Conservation (phyloP, 257 asterid genomes). For the Scutellaria minor region DNA sequence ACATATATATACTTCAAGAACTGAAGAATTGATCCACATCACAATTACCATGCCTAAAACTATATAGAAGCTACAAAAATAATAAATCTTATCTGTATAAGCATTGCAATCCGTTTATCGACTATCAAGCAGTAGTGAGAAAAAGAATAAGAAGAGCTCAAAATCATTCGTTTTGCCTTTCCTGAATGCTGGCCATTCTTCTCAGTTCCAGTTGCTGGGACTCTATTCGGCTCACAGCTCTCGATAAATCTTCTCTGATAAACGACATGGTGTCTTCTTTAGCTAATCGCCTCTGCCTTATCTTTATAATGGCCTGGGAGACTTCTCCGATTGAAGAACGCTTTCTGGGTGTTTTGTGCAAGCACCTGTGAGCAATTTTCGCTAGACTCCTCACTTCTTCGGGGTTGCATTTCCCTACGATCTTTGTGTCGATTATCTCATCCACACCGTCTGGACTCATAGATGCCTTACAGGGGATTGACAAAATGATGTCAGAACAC, state of each 20-base stretch:
- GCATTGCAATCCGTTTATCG: constrained; percentile 4
- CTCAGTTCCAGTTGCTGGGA: constrained; percentile 73
- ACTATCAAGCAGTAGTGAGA: neutral
- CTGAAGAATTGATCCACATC: neutral
- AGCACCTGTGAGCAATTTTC: constrained; percentile 72
- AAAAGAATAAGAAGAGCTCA: constrained; percentile 20
- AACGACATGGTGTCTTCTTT: constrained; percentile 76
- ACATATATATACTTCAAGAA: constrained; percentile 16
- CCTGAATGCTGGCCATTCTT: constrained; percentile 58
- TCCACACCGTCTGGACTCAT: constrained; percentile 93
- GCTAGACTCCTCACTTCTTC: constrained; percentile 82
- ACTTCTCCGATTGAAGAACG: constrained; percentile 86
- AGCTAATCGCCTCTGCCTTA: constrained; percentile 60
- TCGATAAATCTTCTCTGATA: constrained; percentile 62
- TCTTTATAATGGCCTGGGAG: constrained; percentile 77
- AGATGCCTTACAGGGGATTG: constrained; percentile 56
- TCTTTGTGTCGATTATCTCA: constrained; percentile 80
- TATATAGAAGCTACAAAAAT: neutral
- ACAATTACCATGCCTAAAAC: constrained; percentile 23
- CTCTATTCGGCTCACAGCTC: constrained; percentile 69
- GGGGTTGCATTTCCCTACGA: constrained; percentile 65
- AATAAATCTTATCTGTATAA: neutral
- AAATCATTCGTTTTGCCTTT: constrained; percentile 42
- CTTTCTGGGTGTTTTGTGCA: constrained; percentile 64
- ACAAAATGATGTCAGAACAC: constrained; percentile 9